Evolutionary conservation across 805 yeast species (phyloP).

Genomic region (Wickerhamomyces strasburgensis): DNA sequence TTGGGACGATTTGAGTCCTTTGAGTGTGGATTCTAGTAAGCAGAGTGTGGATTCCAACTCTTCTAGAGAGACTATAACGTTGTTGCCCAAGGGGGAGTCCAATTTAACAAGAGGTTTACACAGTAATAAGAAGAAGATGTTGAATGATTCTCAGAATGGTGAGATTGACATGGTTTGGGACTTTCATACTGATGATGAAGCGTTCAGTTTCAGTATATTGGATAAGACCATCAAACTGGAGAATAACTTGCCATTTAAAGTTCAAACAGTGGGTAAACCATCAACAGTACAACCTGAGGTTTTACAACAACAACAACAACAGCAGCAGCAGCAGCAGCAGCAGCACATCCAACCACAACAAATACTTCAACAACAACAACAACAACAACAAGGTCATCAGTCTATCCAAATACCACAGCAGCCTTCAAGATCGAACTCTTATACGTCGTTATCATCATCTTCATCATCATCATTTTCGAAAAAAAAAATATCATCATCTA

Average conservation of each 20-base stretch:
- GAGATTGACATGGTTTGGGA: constrained; percentile 37
- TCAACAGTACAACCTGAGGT: constrained; percentile 13
- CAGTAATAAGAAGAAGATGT: constrained; percentile 2
- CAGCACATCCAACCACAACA: constrained; percentile 15
- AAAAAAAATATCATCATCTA: constrained; percentile 20
- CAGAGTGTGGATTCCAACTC: constrained; percentile 19
- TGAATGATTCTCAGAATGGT: constrained; percentile 28
- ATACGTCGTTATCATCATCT: constrained; percentile 12
- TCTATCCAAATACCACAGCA: constrained; percentile 5
- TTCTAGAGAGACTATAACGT: constrained; percentile 13
- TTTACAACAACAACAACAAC: constrained; percentile 9
- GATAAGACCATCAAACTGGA: constrained; percentile 15
- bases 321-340: constrained; percentile 3
- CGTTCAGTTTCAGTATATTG: constrained; percentile 11
- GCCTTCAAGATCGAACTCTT: constrained; percentile 1
- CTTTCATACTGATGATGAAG: constrained; percentile 28
- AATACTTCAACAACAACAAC: constrained; percentile 10
- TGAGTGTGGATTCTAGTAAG: constrained; percentile 22
- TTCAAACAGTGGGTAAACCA: too few relatives aligned
- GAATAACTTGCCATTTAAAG: constrained; percentile 6
- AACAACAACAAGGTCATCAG: constrained; percentile 8
- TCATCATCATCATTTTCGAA: constrained; percentile 18
- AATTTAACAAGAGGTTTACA: constrained; percentile 19
- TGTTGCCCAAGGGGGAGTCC: constrained; percentile 3
- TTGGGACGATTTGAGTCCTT: constrained; percentile 18